phyloP scores from a whole-genome alignment of 768 basidiomycete species.

The Agaricus sinodeliciosus region DNA sequence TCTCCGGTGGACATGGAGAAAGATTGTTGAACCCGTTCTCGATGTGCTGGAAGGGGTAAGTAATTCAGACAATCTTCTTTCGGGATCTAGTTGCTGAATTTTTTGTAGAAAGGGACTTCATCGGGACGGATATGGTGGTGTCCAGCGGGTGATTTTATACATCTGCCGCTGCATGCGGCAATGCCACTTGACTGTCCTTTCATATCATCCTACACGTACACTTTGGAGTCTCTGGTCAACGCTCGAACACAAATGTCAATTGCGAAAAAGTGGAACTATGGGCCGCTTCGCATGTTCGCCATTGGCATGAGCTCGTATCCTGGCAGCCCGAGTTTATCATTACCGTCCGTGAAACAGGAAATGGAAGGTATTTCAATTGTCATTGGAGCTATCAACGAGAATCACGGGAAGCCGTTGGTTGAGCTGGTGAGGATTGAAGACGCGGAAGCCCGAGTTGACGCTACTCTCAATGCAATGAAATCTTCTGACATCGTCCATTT shows the following conservation, averaged over 20 bases:
- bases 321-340: background rate
- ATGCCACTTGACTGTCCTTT: background rate
- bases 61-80: background rate
- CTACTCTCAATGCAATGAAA: background rate
- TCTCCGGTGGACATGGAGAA: background rate
- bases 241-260: background rate
- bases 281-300: background rate
- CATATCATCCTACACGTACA: background rate
- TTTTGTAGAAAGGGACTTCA: background rate
- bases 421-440: background rate
- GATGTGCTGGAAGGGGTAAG: background rate
- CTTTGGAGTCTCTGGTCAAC: background rate
- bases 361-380: background rate
- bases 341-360: background rate
- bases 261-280: no score
- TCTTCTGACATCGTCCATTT: conserved; percentile 10
- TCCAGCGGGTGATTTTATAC: background rate
- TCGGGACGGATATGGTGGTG: background rate
- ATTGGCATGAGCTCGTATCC: background rate
- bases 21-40: background rate
- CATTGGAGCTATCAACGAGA: background rate
- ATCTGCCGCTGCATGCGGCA: background rate
- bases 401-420: background rate
- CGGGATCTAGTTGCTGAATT: background rate
- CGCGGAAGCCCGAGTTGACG: background rate